Base-by-base conservation (phyloP, 2,329 filamentous ascomycete genomes). In the Fusarium liriodendri region DNA sequence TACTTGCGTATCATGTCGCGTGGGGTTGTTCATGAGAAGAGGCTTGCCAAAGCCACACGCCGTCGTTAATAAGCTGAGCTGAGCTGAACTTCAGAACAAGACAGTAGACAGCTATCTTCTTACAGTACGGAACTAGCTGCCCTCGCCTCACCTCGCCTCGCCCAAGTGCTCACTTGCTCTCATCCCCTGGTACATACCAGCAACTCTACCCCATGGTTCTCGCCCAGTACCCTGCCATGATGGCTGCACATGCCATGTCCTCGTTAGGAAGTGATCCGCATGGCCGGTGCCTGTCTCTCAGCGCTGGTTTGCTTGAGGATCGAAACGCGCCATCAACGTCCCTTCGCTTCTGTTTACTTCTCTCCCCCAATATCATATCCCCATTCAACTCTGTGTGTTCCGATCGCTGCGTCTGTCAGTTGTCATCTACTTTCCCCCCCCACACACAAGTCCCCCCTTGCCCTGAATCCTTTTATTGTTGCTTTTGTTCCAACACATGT, bases 261-360 rank as follows among this genome's bases (percentile, higher is more conserved):
- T 25, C 47, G 29, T 42, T 60, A 14, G 59, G 52, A 69, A 62
- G 32, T n/a, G 25, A 63, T 62, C 62, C 33, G 22, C 37, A 55
- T 29, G 20, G 35, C 27, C n/a, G 29, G 38, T 54, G 33, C 45
- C 37, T 57, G 50, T 38, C 40, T 38, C 35, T 52, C 16, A 37
- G 37, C n/a, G n/a, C 22, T 67, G 45, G 52, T 22, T 47, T 66
- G 55, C 35, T 38, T 14, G 11, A 32, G 33, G n/a, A 47, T 47
- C 25, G 32, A 71, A 62, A 64, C 55, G 22, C 29, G 20, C 37
- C 50, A 32, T 61, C 58, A 47, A 47, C 32, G 27, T 25, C 20
- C 27, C 40, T 18, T 61, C 58, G 45, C 38, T 61, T 29, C 58
- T 33, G 37, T 40, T 29, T 38, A 42, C 38, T 11, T 40, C 18